Conservation (phyloP, 108 stramenopile species). For the Phaeodactylum tricornutum region DNA sequence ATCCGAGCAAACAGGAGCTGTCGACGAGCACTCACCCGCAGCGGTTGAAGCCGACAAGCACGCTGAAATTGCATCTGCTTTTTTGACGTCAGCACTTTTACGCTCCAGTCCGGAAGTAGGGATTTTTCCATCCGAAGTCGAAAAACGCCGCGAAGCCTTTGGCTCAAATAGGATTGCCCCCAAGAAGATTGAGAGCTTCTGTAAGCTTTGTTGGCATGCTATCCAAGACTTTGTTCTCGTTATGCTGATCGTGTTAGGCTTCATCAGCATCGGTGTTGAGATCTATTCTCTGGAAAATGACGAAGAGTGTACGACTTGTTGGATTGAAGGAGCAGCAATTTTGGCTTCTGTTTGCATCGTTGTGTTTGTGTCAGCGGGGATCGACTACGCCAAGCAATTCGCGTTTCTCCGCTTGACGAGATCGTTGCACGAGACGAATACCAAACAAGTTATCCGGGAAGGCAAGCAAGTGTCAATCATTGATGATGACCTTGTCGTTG, state of each 20-base stretch:
- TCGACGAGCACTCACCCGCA: constrained; percentile 25
- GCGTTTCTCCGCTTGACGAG: constrained; percentile 79
- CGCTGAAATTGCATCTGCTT: constrained; percentile 52
- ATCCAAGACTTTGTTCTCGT: constrained; percentile 87
- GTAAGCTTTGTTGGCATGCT: constrained; percentile 79
- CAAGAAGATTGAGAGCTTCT: constrained; percentile 62
- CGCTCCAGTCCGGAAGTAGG: constrained; percentile 55
- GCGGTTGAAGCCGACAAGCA: constrained; percentile 28
- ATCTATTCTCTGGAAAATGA: constrained; percentile 49
- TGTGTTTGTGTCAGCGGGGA: constrained; percentile 78
- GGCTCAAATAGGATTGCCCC: constrained; percentile 60
- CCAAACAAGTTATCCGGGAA: constrained; percentile 77
- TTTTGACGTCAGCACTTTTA: constrained; percentile 45
- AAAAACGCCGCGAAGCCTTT: constrained; percentile 47
- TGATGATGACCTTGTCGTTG: constrained; percentile 91
- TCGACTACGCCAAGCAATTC: constrained; percentile 91
- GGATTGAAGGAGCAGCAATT: constrained; percentile 94
- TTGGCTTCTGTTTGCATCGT: constrained; percentile 81
- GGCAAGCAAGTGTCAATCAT: constrained; percentile 63
- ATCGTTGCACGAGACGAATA: constrained; percentile 64
- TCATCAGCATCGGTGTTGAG: constrained; percentile 76
- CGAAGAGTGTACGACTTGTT: constrained; percentile 57
- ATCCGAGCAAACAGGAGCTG: constrained; percentile 12
- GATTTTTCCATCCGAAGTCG: constrained; percentile 45
- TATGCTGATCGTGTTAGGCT: constrained; percentile 83